Conservation (phyloP, 768 basidiomycete genomes). For the Lactarius quietus region DNA sequence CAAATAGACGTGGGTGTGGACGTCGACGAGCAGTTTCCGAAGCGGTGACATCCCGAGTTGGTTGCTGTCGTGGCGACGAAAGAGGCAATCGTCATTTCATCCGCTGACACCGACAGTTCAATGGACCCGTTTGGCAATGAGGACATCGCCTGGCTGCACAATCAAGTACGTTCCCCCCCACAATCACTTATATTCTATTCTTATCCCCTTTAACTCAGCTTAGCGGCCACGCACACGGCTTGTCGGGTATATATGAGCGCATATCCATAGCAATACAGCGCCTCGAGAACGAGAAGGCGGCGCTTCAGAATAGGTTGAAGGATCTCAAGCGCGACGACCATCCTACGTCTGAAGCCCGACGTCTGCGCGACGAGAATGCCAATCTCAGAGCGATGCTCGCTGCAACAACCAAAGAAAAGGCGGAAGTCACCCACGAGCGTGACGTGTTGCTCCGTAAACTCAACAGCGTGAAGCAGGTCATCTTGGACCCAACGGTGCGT, state of each 20-base stretch:
- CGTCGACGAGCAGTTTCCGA: conserved; percentile 57
- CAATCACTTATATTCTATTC: background rate
- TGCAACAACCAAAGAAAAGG: conserved; percentile 6
- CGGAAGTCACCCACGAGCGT: conserved; percentile 15
- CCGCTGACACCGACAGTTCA: background rate
- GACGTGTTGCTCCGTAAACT: conserved; percentile 18
- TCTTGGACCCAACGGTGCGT: conserved; percentile 8
- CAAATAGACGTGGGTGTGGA: conserved; percentile 85
- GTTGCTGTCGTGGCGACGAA: background rate
- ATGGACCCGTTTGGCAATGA: conserved; percentile 15
- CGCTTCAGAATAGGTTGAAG: conserved; percentile 32
- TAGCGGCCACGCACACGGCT: conserved; percentile 1
- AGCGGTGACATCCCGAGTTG: conserved; percentile 22
- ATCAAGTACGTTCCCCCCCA: background rate
- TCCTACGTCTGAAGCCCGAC: conserved; percentile 20
- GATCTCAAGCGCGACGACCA: conserved; percentile 38
- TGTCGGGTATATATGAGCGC: conserved; percentile 34
- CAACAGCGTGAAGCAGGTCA: conserved; percentile 14
- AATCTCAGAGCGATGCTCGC: conserved; percentile 15
- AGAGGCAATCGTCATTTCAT: background rate
- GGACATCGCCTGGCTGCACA: conserved; percentile 16
- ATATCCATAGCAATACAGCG: conserved; percentile 26
- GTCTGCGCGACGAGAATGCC: conserved; percentile 23
- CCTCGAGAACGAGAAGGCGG: conserved; percentile 29
- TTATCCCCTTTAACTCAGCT: background rate